Conservation (phyloP, 2,329 filamentous ascomycete species). For the Metarhizium album region DNA sequence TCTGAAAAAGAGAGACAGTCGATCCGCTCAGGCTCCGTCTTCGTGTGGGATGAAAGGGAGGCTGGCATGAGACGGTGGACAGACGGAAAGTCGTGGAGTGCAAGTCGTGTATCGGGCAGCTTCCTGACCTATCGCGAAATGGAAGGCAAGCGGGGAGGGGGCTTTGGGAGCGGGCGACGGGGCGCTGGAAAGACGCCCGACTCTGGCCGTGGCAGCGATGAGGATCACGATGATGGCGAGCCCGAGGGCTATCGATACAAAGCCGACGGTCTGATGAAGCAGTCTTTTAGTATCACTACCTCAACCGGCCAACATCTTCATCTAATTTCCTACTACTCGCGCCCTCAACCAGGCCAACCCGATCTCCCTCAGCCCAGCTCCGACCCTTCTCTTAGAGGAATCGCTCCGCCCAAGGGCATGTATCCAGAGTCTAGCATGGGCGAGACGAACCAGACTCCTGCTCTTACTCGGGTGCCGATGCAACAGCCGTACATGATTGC, state of each 20-base stretch:
- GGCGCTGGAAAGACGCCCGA: constrained; percentile 70
- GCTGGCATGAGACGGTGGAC: constrained; percentile 98
- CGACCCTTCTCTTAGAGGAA: constrained; percentile 69
- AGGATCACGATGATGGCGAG: constrained; percentile 74
- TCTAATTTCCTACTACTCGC: constrained; percentile 92
- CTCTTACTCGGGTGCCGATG: constrained; percentile 67
- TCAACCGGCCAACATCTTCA: constrained; percentile 82
- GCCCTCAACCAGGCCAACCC: constrained; percentile 60
- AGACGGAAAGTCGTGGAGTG: constrained; percentile 98
- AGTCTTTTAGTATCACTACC: constrained; percentile 98
- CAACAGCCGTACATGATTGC: constrained; percentile 30
- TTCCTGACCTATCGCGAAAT: constrained; percentile 97
- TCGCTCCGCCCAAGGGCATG: constrained; percentile 84
- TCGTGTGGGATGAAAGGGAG: constrained; percentile 99
- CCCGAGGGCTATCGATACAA: constrained; percentile 92
- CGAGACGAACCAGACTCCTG: constrained; percentile 69
- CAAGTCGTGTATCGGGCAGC: constrained; percentile 91
- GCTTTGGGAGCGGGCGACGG: constrained; percentile 49
- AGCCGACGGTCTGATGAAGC: constrained; percentile 96
- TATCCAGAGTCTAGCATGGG: constrained; percentile 94
- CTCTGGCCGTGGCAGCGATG: constrained; percentile 69
- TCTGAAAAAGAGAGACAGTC: constrained; percentile 96
- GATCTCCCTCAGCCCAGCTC: constrained; percentile 72
- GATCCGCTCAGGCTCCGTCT: constrained; percentile 92
- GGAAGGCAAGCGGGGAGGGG: constrained; percentile 91